These are phyloP conservation scores for Xylaria nigripes DNA, from an alignment of 495 filamentous ascomycete species.

Conservation along the genomic window DNA sequence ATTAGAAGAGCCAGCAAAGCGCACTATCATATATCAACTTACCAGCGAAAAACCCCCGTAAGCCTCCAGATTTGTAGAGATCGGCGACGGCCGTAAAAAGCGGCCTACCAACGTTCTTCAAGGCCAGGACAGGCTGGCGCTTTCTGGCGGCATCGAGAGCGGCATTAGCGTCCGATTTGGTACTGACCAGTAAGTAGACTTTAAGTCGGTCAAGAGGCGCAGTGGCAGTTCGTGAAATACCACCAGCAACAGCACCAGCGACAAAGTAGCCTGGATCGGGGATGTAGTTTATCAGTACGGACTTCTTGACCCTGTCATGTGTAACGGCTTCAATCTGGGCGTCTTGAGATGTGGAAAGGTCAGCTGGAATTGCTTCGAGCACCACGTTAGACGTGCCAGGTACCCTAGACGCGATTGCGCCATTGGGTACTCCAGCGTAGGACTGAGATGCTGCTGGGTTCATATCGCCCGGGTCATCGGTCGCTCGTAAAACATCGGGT, in stretches of 20 bases:
- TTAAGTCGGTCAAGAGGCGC: constrained; percentile 95
- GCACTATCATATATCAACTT: constrained; percentile 22
- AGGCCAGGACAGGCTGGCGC: constrained; percentile 57
- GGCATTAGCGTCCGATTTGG: constrained; percentile 47
- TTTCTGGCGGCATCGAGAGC: constrained; percentile 60
- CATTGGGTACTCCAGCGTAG: constrained; percentile 5
- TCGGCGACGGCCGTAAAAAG: constrained; percentile 62
- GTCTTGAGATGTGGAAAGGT: constrained; percentile 16
- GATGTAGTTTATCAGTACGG: constrained; percentile 45
- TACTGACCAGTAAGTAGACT: constrained; percentile 94
- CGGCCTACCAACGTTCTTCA: constrained; percentile 58
- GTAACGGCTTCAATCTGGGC: constrained; percentile 23
- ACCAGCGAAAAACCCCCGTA: constrained; percentile 93
- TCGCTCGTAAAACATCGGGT: constrained; percentile 4
- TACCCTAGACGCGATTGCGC: constrained; percentile 1
- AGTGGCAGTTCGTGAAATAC: constrained; percentile 84
- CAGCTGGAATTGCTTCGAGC: constrained; percentile 21
- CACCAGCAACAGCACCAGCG: constrained; percentile 88
- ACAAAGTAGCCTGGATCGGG: constrained; percentile 88
- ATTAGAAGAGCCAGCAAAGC: not conserved
- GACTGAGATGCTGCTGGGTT: constrained; percentile 9
- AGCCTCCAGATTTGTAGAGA: constrained; percentile 79
- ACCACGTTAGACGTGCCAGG: constrained; percentile 17
- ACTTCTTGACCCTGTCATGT: constrained; percentile 29
- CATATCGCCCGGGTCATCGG: constrained; percentile 10